Base-by-base conservation (phyloP, 331 rosid genomes). In the Acacia pycnantha region DNA sequence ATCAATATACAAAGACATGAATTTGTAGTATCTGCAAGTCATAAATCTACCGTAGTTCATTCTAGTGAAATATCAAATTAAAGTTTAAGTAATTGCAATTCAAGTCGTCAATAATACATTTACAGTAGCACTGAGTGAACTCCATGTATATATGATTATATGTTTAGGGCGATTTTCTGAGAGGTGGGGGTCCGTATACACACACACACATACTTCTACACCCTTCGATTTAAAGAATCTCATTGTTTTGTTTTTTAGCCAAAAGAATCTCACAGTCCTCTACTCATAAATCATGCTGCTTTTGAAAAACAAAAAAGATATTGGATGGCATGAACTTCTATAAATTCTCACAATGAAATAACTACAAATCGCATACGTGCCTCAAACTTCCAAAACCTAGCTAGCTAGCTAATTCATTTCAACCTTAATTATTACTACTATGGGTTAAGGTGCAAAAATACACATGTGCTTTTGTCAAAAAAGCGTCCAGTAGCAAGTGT, bases 181-280 rank as follows among this genome's bases (percentile, higher is more conserved):
- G 18, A 68, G 40, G 79, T 26, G 64, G 56, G 56, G n/a, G 56
- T 16, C 21, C 2, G 3, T 11, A 21, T 27, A 56, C 5, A 12
- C 5, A 33, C 26, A n/a, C 22, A 7, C 11, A n/a, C 15, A 5
- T 6, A 15, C 22, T 35, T 66, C 82, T 22, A 21, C 40, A 24
- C 70, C 80, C 56, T 58, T 77, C 58, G 78, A 84, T 76, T 66
- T 19, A 22, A 70, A 83, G 62, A 53, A 48, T 82, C 43, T 79
- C 37, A 11, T 9, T n/a, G 4, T 48, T 24, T 61, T 61, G 35
- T 62, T 62, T 27, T 27, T 62, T 5, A 27, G 21, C 31, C 40
- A 12, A 62, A 62, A 12, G 68, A 62, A 27, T 14, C 37, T 79
- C 44, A n/a, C 22, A 33, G 11, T 48, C 37, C 75, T 58, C 24